These are phyloP conservation scores for Cercospora berteroae DNA, from an alignment of 2,329 filamentous ascomycete species.

Conservation along the genomic window DNA sequence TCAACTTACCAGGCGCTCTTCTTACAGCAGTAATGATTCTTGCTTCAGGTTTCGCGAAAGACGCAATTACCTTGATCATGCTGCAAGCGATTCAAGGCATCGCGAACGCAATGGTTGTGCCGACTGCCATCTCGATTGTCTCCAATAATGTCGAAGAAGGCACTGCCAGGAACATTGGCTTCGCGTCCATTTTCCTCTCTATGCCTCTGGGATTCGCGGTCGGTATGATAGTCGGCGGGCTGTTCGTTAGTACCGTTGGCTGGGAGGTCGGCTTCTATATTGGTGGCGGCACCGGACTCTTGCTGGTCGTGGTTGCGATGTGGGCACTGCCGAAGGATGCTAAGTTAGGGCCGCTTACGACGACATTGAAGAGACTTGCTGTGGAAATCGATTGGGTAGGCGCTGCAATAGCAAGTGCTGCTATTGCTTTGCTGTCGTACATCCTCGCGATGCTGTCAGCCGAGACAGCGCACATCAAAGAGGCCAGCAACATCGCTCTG, in stretches of 20 bases:
- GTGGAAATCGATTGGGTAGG: constrained; percentile 56
- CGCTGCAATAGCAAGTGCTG: constrained; percentile 46
- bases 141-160: constrained; percentile 49
- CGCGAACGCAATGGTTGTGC: constrained; percentile 35
- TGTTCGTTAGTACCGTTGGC: constrained; percentile 49
- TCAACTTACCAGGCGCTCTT: constrained; percentile 47
- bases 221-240: constrained; percentile 52
- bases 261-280: constrained; percentile 55
- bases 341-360: constrained; percentile 24
- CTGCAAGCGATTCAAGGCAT: constrained; percentile 29
- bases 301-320: constrained; percentile 41
- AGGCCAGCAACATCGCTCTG: constrained; percentile 36
- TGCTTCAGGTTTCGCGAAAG: constrained; percentile 42
- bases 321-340: constrained; percentile 41
- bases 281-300: constrained; percentile 44
- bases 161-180: constrained; percentile 51
- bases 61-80: constrained; percentile 33
- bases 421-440: constrained; percentile 52
- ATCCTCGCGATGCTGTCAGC: constrained; percentile 39
- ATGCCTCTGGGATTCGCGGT: constrained; percentile 53
- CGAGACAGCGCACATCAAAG: constrained; percentile 22
- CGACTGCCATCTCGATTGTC: constrained; percentile 51
- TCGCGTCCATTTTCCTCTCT: constrained; percentile 50
- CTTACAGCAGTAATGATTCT: constrained; percentile 40
- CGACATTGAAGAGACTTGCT: constrained; percentile 33